A percentile compares a stretch with the other conserved stretches of the same genome.
Conservation (phyloP, 2,329 filamentous ascomycete species). For the Macrophomina phaseolina region DNA sequence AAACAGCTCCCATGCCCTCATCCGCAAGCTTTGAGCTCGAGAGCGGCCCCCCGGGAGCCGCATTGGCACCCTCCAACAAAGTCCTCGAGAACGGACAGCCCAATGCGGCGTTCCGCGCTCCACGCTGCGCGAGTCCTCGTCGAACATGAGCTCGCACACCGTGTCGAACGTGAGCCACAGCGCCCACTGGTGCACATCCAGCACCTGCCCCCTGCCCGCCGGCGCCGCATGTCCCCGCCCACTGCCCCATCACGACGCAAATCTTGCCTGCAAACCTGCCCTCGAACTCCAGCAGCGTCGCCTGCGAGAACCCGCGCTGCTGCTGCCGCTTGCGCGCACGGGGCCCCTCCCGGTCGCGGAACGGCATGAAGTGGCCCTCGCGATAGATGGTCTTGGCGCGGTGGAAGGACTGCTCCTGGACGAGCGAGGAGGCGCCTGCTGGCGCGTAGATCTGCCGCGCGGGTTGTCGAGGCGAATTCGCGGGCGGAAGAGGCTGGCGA, state of each 20-base stretch:
- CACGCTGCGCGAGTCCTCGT: neutral
- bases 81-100: slow-evolving; percentile 1
- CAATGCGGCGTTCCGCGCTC: neutral
- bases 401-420: slow-evolving; percentile 7
- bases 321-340: slow-evolving; percentile 1
- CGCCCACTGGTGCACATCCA: neutral
- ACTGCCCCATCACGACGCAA: neutral
- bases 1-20: slow-evolving; percentile 24
- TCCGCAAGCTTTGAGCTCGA: slow-evolving; percentile 14
- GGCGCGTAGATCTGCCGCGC: neutral
- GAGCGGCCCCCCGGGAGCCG: neutral
- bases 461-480: slow-evolving; percentile 16
- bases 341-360: slow-evolving; percentile 4
- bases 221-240: neutral
- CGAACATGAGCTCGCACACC: slow-evolving; percentile 11
- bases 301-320: slow-evolving; percentile 14
- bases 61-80: neutral
- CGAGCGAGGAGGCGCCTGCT: neutral
- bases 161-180: slow-evolving; percentile 4
- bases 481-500: slow-evolving; percentile 9
- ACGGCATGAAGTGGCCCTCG: neutral
- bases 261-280: neutral
- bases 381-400: slow-evolving; percentile 11
- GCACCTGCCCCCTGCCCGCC: neutral
- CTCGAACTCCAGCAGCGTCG: slow-evolving; percentile 6